Evolutionary conservation across 2,329 filamentous ascomycete species (phyloP), one percentile per base, ranked within the genome.

Genomic region (Erysiphe pulchra): DNA sequence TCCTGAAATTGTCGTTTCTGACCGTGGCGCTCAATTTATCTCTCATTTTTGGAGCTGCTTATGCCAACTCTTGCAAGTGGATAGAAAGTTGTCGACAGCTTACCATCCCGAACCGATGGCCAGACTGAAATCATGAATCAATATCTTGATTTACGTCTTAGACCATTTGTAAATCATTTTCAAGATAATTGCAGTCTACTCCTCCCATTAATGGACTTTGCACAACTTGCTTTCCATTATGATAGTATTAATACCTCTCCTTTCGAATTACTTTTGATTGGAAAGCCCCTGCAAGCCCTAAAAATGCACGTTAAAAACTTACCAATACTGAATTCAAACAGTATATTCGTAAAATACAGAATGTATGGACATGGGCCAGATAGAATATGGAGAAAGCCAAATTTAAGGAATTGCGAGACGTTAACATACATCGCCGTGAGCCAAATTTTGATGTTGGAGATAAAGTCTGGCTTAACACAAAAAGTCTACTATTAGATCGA

Each of bases 61-160:
- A n/a, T n/a, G n/a, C n/a, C n/a, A 48, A 16, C 37, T 45, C n/a
- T 45, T 53, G 13, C 45, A 31, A n/a, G 11, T 50, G 4, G 46
- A 50, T 34, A 16, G 47, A 1, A 47, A 48, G 42, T 33, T 53
- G 5, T 47, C 43, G 0, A 50, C 46, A 2, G 44, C 49, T 2
- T 51, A 46, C 40, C 45, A 54, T 37, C 39, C 36, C 1, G 30
- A 41, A 46, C 47, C 11, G 48, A 53, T 38, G 44, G 52, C n/a
- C 45, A 50, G 17, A 53, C 51, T 4, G 48, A 54, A 46, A 42
- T 48, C 1, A 45, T 50, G 16, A 52, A 54, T 17, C 44, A 49
- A 33, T 50, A 47, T 14, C 17, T 54, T 12, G 48, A 54, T 38
- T 20, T 46, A 20, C 28, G 44, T 7, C 45, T 55, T 5, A 31